phyloP scores from a whole-genome alignment of 1,139 yeast genomes.

The Yamadazyma membranifaciens region DNA sequence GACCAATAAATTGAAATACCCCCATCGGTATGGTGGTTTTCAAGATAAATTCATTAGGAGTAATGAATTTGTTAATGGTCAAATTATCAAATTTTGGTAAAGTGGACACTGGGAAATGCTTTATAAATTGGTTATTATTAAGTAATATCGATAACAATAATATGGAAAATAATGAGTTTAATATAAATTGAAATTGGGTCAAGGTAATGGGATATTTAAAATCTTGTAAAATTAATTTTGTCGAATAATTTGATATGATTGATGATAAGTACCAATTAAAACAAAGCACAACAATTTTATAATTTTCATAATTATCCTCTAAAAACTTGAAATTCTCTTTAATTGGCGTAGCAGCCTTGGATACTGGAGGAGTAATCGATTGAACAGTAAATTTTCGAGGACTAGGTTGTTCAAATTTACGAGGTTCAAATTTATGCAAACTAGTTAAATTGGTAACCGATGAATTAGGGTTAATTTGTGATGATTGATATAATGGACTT shows the following conservation, averaged over 20 bases:
- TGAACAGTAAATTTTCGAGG: slow-evolving; percentile 12
- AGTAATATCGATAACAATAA: slow-evolving; percentile 23
- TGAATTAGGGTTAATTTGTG: slow-evolving; percentile 25
- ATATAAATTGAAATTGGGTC: slow-evolving; percentile 78
- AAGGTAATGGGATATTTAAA: slow-evolving; percentile 80
- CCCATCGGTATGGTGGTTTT: slow-evolving; percentile 89
- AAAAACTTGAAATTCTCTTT: slow-evolving; percentile 15
- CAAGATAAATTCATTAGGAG: slow-evolving; percentile 55
- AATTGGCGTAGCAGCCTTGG: slow-evolving; percentile 32
- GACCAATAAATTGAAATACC: slow-evolving; percentile 85
- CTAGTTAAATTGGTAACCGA: slow-evolving; percentile 30
- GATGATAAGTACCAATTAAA: slow-evolving; percentile 78
- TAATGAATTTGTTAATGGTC: slow-evolving; percentile 34
- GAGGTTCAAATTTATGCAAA: slow-evolving; percentile 10
- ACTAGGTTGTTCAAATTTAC: slow-evolving; percentile 9
- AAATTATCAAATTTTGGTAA: slow-evolving; percentile 37
- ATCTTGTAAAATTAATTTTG: slow-evolving; percentile 67
- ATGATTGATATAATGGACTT: slow-evolving; percentile 9
- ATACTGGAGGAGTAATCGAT: slow-evolving; percentile 35
- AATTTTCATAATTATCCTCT: slow-evolving; percentile 17
- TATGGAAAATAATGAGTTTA: slow-evolving; percentile 59
- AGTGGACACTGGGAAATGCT: slow-evolving; percentile 55
- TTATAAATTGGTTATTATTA: slow-evolving; percentile 18
- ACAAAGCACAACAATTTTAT: slow-evolving; percentile 47
- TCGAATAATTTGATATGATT: slow-evolving; percentile 76